Percentiles rank a stretch among this genome's conserved stretches.
Evolutionary conservation across 176 grass and related monocot genomes (phyloP).

Genomic region (Chrysopogon serrulatus): DNA sequence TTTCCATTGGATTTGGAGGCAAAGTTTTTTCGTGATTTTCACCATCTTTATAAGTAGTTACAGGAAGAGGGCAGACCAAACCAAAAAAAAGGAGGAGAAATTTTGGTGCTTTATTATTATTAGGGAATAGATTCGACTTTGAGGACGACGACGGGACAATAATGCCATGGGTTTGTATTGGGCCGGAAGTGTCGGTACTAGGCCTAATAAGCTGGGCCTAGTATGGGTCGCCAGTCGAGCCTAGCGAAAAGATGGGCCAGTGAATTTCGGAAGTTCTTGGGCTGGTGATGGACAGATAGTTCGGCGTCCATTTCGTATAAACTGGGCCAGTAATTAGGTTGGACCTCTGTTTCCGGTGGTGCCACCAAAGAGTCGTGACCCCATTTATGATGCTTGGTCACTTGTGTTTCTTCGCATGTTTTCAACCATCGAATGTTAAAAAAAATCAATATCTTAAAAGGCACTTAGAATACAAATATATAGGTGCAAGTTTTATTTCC

Average conservation of each 20-base stretch:
- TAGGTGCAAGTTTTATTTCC: no score
- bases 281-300: not conserved
- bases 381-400: not conserved
- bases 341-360: no score
- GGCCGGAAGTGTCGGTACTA: not conserved
- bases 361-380: not conserved
- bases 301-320: not conserved
- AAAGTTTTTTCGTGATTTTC: no score
- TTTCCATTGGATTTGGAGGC: no score
- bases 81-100: no score
- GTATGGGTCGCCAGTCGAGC: not conserved
- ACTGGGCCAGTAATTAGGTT: not conserved
- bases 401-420: not conserved
- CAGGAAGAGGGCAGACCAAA: no score
- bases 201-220: not conserved
- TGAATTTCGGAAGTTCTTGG: not conserved
- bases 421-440: not conserved
- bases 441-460: not conserved
- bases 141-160: not conserved
- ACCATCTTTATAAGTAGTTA: no score
- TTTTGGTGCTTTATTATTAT: no score
- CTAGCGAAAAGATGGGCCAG: not conserved
- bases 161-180: not conserved
- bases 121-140: not conserved
- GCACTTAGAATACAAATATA: not conserved